phyloP scores from a whole-genome alignment of 1,139 yeast species.

The Meyerozyma sp. region DNA sequence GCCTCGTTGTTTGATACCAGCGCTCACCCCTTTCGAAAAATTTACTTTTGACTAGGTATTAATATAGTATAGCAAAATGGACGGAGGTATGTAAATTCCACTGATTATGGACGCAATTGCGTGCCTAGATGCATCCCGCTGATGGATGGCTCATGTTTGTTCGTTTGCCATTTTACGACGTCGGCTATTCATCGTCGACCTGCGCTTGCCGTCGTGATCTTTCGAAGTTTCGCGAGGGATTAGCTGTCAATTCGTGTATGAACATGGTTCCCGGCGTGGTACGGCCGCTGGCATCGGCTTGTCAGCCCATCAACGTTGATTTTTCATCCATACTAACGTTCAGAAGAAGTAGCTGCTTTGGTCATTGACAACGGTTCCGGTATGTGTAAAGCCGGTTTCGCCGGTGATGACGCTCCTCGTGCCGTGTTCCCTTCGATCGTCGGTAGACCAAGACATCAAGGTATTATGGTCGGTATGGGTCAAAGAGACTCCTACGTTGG shows the following conservation, averaged over 20 bases:
- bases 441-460: conserved; percentile 99
- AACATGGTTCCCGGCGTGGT: neutral
- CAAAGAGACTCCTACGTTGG: conserved; percentile 99
- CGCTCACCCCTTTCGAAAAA: conserved; percentile 5
- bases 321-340: conserved; percentile 14
- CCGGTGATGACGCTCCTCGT: conserved; percentile 99
- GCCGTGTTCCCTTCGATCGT: conserved; percentile 99
- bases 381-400: conserved; percentile 99
- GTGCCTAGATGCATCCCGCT: neutral
- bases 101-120: conserved; percentile 2
- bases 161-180: neutral
- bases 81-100: conserved; percentile 24
- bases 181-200: conserved; percentile 1
- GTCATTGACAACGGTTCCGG: conserved; percentile 99
- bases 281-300: neutral
- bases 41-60: conserved; percentile 3
- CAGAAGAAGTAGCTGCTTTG: conserved; percentile 58
- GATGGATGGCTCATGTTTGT: neutral
- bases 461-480: conserved; percentile 99
- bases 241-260: neutral
- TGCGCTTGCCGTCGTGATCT: neutral
- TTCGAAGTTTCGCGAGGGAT: neutral
- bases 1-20: conserved; percentile 8
- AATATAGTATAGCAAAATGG: conserved; percentile 16
- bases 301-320: neutral